Percentiles rank a stretch among this genome's conserved stretches.
phyloP scores from a whole-genome alignment of 2,329 filamentous ascomycete species.

The Penicillium aurantiogriseum region DNA sequence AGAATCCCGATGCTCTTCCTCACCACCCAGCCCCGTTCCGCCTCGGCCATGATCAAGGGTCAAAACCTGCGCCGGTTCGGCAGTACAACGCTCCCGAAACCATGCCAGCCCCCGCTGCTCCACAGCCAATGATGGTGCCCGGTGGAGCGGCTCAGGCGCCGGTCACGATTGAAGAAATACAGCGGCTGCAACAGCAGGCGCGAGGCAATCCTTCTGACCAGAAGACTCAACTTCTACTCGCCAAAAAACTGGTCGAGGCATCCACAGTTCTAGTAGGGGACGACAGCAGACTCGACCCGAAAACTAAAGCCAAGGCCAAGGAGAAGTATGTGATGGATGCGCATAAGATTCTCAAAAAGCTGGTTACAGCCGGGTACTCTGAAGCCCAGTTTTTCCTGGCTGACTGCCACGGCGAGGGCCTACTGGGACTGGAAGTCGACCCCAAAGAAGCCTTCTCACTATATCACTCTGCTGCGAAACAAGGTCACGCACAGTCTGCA shows the following conservation, averaged over 20 bases:
- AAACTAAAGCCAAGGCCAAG: slow-evolving; percentile 61
- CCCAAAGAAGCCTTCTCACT: slow-evolving; percentile 89
- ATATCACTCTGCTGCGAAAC: slow-evolving; percentile 91
- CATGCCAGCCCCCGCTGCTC: slow-evolving; percentile 35
- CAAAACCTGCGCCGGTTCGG: slow-evolving; percentile 53
- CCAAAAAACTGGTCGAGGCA: slow-evolving; percentile 83
- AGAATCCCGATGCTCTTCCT: slow-evolving; percentile 56
- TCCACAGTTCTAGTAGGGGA: slow-evolving; percentile 75
- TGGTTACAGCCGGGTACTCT: slow-evolving; percentile 68
- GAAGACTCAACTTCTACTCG: slow-evolving; percentile 67
- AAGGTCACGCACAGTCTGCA: slow-evolving; percentile 79
- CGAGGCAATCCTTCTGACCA: slow-evolving; percentile 72
- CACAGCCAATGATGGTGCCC: slow-evolving; percentile 14
- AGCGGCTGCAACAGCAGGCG: slow-evolving; percentile 67
- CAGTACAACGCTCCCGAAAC: slow-evolving; percentile 48
- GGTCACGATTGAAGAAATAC: slow-evolving; percentile 76
- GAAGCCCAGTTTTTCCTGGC: slow-evolving; percentile 94
- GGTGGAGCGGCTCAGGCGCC: slow-evolving; percentile 42
- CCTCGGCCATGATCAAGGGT: slow-evolving; percentile 47
- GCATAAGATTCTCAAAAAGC: slow-evolving; percentile 87
- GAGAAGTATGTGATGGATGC: slow-evolving; percentile 84
- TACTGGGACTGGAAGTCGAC: slow-evolving; percentile 75
- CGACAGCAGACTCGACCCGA: slow-evolving; percentile 67
- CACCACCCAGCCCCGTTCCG: slow-evolving; percentile 57
- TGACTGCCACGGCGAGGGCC: slow-evolving; percentile 80